Percentiles rank a stretch among this genome's conserved stretches.
Conservation (phyloP, 2,329 filamentous ascomycete genomes). For the Colletotrichum lupini region DNA sequence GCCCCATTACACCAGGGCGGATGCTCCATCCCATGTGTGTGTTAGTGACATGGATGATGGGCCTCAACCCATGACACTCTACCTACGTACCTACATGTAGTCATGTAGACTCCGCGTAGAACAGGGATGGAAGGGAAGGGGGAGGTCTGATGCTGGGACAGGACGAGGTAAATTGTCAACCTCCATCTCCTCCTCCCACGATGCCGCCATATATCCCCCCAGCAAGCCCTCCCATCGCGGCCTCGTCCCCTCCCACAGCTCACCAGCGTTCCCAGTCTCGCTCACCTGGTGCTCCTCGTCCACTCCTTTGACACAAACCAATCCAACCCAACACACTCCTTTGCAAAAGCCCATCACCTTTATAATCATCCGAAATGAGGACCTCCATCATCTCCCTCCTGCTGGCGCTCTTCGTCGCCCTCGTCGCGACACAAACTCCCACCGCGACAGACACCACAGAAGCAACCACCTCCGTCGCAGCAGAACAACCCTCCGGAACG, state of each 20-base stretch:
- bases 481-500: conserved; percentile 33
- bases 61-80: background rate
- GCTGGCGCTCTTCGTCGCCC: conserved; percentile 43
- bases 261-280: conserved; percentile 6
- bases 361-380: conserved; percentile 21
- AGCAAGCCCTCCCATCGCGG: conserved; percentile 6
- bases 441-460: conserved; percentile 39
- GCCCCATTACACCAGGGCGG: conserved; percentile 7
- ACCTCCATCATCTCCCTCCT: conserved; percentile 41
- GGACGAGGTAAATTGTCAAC: conserved; percentile 12
- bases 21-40: background rate
- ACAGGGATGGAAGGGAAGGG: background rate
- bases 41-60: background rate
- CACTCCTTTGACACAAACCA: background rate
- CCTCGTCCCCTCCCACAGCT: conserved; percentile 1
- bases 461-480: conserved; percentile 10
- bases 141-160: background rate
- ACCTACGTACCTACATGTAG: background rate
- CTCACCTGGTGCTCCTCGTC: conserved; percentile 19
- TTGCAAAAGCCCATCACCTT: conserved; percentile 23
- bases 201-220: conserved; percentile 30
- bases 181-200: conserved; percentile 10
- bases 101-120: conserved; percentile 3
- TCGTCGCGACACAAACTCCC: conserved; percentile 46
- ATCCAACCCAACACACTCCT: conserved; percentile 10